Evolutionary conservation across 208 protist genomes (phyloP).

Genomic region (Leishmania braziliensis): DNA sequence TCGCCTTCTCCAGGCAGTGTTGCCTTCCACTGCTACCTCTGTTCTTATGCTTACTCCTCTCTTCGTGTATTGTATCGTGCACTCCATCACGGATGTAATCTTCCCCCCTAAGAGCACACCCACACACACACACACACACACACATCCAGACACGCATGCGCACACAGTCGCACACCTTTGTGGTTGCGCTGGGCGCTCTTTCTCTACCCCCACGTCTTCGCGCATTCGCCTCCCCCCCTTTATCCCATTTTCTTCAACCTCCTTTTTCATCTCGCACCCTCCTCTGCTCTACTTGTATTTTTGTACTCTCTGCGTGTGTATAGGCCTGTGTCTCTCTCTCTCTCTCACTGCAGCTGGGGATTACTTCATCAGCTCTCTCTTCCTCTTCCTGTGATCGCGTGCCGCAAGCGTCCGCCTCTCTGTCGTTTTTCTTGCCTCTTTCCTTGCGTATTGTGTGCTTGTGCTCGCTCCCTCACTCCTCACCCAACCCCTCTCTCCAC

Average conservation of each 20-base stretch:
- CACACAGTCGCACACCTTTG: background rate
- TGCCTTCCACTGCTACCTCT: background rate
- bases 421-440: background rate
- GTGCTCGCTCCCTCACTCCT: conserved; percentile 7
- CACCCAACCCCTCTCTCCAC: background rate
- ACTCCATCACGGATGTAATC: background rate
- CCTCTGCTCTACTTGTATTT: background rate
- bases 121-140: background rate
- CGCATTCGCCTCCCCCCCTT: background rate
- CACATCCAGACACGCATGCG: background rate
- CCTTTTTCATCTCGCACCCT: background rate
- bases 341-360: background rate
- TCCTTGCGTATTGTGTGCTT: background rate
- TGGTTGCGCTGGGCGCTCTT: background rate
- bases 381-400: background rate
- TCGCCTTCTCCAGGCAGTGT: background rate
- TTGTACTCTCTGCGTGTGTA: background rate
- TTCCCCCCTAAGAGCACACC: background rate
- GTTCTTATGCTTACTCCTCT: background rate
- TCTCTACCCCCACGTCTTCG: background rate
- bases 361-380: background rate
- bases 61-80: background rate
- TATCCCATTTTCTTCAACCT: background rate
- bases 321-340: background rate
- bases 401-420: background rate